Conservation (phyloP, 176 grass and related monocot species). For the Calamus simplicifolius region DNA sequence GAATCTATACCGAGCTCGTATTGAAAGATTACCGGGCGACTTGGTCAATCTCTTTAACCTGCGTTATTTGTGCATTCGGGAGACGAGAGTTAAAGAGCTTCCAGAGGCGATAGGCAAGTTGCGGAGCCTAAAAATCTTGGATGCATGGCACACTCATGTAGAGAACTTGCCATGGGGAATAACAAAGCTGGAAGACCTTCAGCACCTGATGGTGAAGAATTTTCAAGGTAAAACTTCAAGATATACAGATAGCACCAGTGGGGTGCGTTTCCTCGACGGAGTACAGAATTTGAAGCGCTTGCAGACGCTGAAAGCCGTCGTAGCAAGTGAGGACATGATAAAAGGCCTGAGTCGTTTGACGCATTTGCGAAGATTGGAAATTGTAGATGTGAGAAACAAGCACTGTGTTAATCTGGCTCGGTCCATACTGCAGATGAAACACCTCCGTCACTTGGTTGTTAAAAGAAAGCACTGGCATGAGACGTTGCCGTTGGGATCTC, state of each 20-base stretch:
- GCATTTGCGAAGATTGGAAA: not conserved
- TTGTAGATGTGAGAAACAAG: not conserved
- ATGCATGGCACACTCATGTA: not conserved
- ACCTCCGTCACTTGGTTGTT: not conserved
- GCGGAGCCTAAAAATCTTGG: slow-evolving; percentile 21
- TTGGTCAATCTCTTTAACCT: slow-evolving; percentile 35
- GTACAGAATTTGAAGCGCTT: not conserved
- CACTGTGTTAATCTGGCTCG: not conserved
- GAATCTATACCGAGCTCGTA: slow-evolving; percentile 23
- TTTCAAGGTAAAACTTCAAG: not conserved
- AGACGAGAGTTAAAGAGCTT: slow-evolving; percentile 15
- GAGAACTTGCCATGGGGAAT: not conserved
- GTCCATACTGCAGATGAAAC: not conserved
- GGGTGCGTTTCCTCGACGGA: not conserved
- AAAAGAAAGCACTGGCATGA: not conserved
- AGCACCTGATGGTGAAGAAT: not conserved
- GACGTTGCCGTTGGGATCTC: not conserved
- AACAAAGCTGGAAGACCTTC: not conserved
- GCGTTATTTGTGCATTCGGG: slow-evolving; percentile 27
- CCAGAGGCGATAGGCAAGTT: slow-evolving; percentile 25
- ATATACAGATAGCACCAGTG: not conserved
- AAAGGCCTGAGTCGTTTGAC: not conserved
- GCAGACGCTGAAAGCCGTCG: not conserved
- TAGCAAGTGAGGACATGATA: not conserved
- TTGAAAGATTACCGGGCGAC: slow-evolving; percentile 19